Percentiles rank a stretch among this genome's conserved stretches.
Evolutionary conservation across 2,329 filamentous ascomycete species (phyloP).

Genomic region (Colletotrichum endophyticum): DNA sequence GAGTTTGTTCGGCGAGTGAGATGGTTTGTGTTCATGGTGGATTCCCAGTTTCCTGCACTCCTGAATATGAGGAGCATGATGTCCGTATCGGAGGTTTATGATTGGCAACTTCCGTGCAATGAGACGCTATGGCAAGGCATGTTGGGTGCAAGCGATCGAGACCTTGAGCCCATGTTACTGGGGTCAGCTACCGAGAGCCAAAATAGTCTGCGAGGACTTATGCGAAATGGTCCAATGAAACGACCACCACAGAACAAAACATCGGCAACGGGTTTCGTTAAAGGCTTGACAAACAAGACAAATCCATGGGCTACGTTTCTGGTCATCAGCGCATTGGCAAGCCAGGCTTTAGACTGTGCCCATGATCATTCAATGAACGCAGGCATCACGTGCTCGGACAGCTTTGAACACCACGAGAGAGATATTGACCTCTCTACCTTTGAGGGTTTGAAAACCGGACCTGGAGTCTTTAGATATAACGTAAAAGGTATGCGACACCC

Average conservation of each 20-base stretch:
- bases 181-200: not conserved
- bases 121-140: not conserved
- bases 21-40: slow-evolving; percentile 9
- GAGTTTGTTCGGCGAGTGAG: not conserved
- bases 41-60: not conserved
- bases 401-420: not conserved
- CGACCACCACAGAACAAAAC: not conserved
- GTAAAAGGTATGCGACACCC: not conserved
- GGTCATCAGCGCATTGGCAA: not conserved
- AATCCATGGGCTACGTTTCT: not conserved
- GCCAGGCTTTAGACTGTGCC: not conserved
- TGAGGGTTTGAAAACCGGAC: not conserved
- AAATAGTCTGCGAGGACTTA: not conserved
- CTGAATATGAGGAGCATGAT: slow-evolving; percentile 2
- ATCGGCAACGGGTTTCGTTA: not conserved
- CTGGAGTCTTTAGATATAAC: not conserved
- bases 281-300: not conserved
- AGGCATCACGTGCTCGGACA: not conserved
- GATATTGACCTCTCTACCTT: not conserved
- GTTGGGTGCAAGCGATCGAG: not conserved
- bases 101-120: not conserved
- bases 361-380: not conserved
- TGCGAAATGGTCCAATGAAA: not conserved
- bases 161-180: not conserved
- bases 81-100: not conserved